phyloP scores from a whole-genome alignment of 257 asterid species.

The Jaltomata sinuosa region DNA sequence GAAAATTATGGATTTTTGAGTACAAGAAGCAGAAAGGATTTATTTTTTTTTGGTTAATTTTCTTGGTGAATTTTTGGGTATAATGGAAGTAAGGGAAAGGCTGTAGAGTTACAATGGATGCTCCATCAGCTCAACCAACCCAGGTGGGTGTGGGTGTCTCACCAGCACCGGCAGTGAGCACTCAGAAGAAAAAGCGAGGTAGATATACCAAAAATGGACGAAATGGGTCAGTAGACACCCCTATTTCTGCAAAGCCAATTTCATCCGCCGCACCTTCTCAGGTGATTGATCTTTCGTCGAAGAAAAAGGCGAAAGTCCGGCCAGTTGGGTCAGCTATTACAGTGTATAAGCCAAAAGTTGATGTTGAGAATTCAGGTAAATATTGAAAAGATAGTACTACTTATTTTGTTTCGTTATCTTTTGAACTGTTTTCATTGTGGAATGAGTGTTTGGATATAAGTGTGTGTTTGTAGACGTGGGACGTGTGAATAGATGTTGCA shows the following conservation, averaged over 20 bases:
- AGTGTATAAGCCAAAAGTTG: slow-evolving; percentile 37
- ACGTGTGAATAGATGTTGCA: too few relatives aligned
- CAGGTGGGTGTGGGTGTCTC: not conserved
- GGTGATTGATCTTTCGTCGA: slow-evolving; percentile 73
- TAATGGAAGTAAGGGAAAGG: too few relatives aligned
- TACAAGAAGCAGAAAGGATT: too few relatives aligned
- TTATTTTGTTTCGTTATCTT: not conserved
- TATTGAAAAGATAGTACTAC: not conserved
- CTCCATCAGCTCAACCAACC: slow-evolving; percentile 39
- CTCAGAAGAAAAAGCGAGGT: slow-evolving; percentile 69
- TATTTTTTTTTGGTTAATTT: too few relatives aligned
- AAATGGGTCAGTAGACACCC: slow-evolving; percentile 46
- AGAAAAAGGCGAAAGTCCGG: too few relatives aligned
- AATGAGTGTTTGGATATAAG: too few relatives aligned
- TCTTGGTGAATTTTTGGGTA: too few relatives aligned
- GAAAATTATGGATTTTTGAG: too few relatives aligned
- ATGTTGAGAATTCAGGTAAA: slow-evolving; percentile 36
- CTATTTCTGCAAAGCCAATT: slow-evolving; percentile 72
- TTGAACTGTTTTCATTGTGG: too few relatives aligned
- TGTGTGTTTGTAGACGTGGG: too few relatives aligned
- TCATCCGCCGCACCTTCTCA: slow-evolving; percentile 75
- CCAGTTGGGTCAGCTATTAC: slow-evolving; percentile 38
- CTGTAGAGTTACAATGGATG: slow-evolving; percentile 79
- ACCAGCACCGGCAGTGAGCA: slow-evolving; percentile 16
- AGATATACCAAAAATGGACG: slow-evolving; percentile 78